Base-by-base conservation (phyloP, 441 rosid species). In the Breynia disticha region DNA sequence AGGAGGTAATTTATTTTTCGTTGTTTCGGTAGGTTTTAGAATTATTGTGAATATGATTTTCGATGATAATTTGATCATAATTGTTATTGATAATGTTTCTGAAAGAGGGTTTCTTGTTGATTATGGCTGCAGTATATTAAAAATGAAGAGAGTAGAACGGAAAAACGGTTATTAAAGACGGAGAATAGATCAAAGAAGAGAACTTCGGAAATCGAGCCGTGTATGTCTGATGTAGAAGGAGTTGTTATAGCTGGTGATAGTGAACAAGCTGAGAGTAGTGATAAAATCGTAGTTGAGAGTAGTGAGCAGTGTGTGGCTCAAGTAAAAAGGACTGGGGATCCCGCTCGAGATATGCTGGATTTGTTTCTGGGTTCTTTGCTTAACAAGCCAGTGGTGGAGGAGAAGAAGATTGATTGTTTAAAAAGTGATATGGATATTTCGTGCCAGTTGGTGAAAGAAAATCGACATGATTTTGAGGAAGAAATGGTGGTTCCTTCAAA, bases 291-390 rank as follows among this genome's bases (percentile, higher is more conserved):
- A 19, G 17, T 61, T 54, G 67, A 28, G 22, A 50, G 60, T 53
- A 49, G 44, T 5, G 66, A 68, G 47, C 57, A 62, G 16, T 46
- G 37, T 54, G 24, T 57, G n/a, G 43, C 20, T 11, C 24, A 39
- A 54, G n/a, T 55, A 19, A 48, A 45, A 22, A 57, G 55, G 48
- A 58, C 76, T 5, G 86, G 67, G 18, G 72, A 76, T 63, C 69
- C 82, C 50, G 73, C 80, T 41, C 79, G 62, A 58, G 79, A 76
- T 60, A 80, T 83, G 90, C 71, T 80, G 66, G 50, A 76, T 59
- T 68, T 80, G 57, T 70, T 78, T 53, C 68, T 83, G 58, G 82
- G 86, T 20, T 79, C 86, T 48, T 61, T 75, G 66, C 80, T 78
- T 21, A 69, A 64, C 62, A 77, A 81, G 54, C 71, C 74, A 0